A percentile compares a stretch with the other conserved stretches of the same genome.
phyloP scores from a whole-genome alignment of 805 yeast genomes.

The Candida palmyrensis region DNA sequence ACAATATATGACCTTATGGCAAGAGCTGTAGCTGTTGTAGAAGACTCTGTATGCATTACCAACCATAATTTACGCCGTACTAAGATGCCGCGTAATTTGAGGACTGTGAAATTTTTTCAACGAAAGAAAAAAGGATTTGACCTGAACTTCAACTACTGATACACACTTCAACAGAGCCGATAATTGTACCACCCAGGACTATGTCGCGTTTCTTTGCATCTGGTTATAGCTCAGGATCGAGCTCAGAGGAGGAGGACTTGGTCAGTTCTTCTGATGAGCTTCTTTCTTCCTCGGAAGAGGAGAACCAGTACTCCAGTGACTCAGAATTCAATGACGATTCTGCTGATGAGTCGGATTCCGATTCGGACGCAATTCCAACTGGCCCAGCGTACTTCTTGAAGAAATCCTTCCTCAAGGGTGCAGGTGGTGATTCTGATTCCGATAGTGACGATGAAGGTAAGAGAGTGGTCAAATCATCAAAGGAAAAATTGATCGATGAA shows the following conservation, averaged over 20 bases:
- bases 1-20: no score
- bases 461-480: conserved; percentile 87
- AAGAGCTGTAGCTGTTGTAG: no score
- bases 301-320: conserved; percentile 36
- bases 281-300: conserved; percentile 43
- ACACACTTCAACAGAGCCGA: background rate
- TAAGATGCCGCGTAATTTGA: conserved; percentile 5
- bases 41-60: no score
- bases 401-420: conserved; percentile 41
- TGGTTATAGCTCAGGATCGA: conserved; percentile 53
- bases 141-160: background rate
- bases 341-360: conserved; percentile 32
- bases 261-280: conserved; percentile 57
- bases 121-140: conserved; percentile 2
- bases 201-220: conserved; percentile 91
- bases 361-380: conserved; percentile 24
- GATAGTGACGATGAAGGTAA: conserved; percentile 65
- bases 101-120: conserved; percentile 6
- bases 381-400: conserved; percentile 57
- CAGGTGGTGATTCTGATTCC: conserved; percentile 33
- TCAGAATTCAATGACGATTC: conserved; percentile 36
- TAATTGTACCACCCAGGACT: conserved; percentile 6
- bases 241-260: conserved; percentile 49
- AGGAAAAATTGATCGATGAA: conserved; percentile 88
- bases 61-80: no score